Evolutionary conservation across 2,329 filamentous ascomycete species (phyloP).

Genomic region (Trichoderma endophyticum): DNA sequence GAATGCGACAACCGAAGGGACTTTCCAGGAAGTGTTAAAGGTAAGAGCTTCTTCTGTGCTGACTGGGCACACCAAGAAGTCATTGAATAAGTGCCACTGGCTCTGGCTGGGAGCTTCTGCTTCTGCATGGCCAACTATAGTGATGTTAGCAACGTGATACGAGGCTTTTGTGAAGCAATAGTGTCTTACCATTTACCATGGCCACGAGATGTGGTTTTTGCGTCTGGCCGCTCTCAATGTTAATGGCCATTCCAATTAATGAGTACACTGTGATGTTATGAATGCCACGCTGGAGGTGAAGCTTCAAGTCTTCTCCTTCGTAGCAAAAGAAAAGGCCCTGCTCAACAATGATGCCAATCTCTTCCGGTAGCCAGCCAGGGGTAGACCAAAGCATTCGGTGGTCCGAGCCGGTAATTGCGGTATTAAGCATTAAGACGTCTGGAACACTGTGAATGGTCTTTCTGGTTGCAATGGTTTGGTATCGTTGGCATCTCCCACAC

Average conservation of each 20-base stretch:
- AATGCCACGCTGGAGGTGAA: conserved; percentile 73
- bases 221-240: conserved; percentile 80
- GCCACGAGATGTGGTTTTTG: conserved; percentile 90
- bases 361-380: conserved; percentile 86
- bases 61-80: conserved; percentile 84
- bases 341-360: conserved; percentile 89
- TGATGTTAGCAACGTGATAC: neutral
- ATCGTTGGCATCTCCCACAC: conserved; percentile 87
- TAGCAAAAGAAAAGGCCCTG: conserved; percentile 93
- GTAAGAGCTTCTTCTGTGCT: conserved; percentile 78
- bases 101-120: conserved; percentile 56
- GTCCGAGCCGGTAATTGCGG: conserved; percentile 67
- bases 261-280: conserved; percentile 88
- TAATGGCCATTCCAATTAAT: conserved; percentile 81
- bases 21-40: conserved; percentile 90
- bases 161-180: no score
- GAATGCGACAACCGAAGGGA: conserved; percentile 82
- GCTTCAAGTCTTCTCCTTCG: conserved; percentile 82
- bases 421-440: conserved; percentile 84
- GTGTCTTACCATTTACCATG: conserved; percentile 71
- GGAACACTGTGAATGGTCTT: conserved; percentile 83
- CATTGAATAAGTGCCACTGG: conserved; percentile 96
- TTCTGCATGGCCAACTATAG: conserved; percentile 62
- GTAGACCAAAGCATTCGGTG: conserved; percentile 81
- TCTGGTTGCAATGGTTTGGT: conserved; percentile 80